phyloP scores from a whole-genome alignment of 2,329 filamentous ascomycete genomes.

The Sporothrix inflata region DNA sequence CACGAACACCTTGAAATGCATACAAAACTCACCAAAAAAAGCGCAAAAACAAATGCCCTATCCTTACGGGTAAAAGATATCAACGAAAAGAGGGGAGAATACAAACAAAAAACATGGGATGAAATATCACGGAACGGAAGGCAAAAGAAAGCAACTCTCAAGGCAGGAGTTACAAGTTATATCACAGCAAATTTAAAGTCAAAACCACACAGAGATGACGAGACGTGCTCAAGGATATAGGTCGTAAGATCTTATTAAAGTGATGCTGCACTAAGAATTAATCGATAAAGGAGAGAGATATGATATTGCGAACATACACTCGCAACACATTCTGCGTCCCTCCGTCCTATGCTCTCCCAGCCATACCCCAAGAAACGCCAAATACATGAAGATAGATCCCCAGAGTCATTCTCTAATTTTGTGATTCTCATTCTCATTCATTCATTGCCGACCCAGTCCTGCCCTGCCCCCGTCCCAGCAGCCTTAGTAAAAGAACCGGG shows the following conservation, averaged over 20 bases:
- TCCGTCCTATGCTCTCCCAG: too few species aligned
- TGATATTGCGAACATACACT: too few species aligned
- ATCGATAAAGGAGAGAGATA: too few species aligned
- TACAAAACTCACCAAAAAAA: neutral
- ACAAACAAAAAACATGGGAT: neutral
- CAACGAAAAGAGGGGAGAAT: neutral
- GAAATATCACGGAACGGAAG: neutral
- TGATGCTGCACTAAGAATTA: neutral
- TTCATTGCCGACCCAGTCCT: neutral
- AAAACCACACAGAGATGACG: neutral
- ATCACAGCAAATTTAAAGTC: neutral
- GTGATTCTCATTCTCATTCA: neutral
- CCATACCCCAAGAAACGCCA: neutral
- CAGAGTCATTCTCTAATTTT: neutral
- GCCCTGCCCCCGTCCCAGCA: too few species aligned
- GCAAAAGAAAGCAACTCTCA: neutral
- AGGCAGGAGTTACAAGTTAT: neutral
- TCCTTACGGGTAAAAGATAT: neutral
- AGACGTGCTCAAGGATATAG: neutral
- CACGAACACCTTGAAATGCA: too few species aligned
- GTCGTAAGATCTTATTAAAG: neutral
- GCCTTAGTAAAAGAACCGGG: conserved; percentile 1
- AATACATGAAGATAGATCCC: neutral
- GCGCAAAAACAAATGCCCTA: neutral
- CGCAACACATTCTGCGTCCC: too few species aligned